Evolutionary conservation across 768 basidiomycete genomes (phyloP).

Genomic region (Tricholoma flavovirens): DNA sequence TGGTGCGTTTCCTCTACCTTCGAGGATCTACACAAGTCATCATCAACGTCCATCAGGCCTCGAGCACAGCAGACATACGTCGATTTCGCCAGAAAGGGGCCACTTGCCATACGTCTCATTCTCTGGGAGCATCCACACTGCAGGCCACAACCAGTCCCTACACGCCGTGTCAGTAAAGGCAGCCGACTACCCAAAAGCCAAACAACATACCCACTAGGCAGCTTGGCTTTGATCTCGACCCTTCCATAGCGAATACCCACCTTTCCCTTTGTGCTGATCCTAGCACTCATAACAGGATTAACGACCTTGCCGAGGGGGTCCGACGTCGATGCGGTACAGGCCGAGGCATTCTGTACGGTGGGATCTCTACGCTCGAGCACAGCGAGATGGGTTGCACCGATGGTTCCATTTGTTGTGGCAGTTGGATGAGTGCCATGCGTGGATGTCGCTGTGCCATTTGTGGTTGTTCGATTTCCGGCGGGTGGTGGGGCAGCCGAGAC

Average conservation of each 20-base stretch:
- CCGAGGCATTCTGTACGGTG: constrained; percentile 19
- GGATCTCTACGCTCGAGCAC: background rate
- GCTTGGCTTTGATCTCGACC: constrained; percentile 56
- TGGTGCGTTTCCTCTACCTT: constrained; percentile 55
- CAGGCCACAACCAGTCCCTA: constrained; percentile 70
- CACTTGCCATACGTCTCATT: constrained; percentile 57
- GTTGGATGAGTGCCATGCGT: background rate
- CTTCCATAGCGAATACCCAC: constrained; percentile 52
- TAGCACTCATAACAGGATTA: constrained; percentile 73
- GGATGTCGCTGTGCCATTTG: background rate
- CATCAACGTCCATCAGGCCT: constrained; percentile 32
- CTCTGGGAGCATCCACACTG: constrained; percentile 69
- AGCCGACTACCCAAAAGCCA: constrained; percentile 40
- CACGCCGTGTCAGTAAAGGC: background rate
- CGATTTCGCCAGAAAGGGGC: constrained; percentile 54
- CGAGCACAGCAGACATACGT: constrained; percentile 25
- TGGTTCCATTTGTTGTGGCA: background rate
- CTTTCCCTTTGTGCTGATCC: constrained; percentile 64
- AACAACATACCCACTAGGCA: constrained; percentile 43
- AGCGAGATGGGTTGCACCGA: background rate
- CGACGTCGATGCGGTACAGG: constrained; percentile 33
- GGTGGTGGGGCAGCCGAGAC: constrained; percentile 16
- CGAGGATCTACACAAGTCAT: constrained; percentile 34
- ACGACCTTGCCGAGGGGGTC: constrained; percentile 41
- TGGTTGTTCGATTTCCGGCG: constrained; percentile 6